Conservation (phyloP, 345 rosid genomes). For the Tarenaya hassleriana region DNA sequence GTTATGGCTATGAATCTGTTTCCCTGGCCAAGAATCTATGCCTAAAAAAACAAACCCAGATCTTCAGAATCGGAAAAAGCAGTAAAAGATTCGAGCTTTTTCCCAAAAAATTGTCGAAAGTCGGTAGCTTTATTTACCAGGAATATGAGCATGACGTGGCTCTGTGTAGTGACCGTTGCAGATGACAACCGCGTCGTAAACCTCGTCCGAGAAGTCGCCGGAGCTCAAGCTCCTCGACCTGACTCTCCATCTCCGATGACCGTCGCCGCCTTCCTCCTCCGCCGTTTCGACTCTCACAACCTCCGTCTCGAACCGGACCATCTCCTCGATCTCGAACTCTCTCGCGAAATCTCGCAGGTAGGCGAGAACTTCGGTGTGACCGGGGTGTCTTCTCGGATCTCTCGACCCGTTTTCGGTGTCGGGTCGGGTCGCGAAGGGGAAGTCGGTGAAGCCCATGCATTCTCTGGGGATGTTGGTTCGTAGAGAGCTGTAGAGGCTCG, state of each 20-base stretch:
- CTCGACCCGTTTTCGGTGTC: constrained; percentile 29
- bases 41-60: constrained; percentile 31
- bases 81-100: too few relatives aligned
- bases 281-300: constrained; percentile 34
- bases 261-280: constrained; percentile 14
- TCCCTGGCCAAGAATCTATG: constrained; percentile 66
- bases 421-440: constrained; percentile 47
- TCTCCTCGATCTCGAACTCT: constrained; percentile 57
- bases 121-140: constrained; percentile 29
- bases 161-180: constrained; percentile 63
- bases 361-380: constrained; percentile 61
- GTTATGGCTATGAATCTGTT: constrained; percentile 80
- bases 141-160: constrained; percentile 48
- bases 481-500: constrained; percentile 70
- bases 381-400: constrained; percentile 72
- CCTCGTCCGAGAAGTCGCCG: constrained; percentile 24
- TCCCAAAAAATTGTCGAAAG: too few relatives aligned
- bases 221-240: constrained; percentile 27
- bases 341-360: constrained; percentile 57
- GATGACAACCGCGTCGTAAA: constrained; percentile 61
- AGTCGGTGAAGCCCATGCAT: constrained; percentile 74
- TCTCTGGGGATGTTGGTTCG: constrained; percentile 91
- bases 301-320: constrained; percentile 63
- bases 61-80: too few relatives aligned
- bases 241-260: constrained; percentile 48